These are phyloP conservation scores for Eucalyptus decipiens DNA, from an alignment of 345 rosid species.

Conservation along the genomic window DNA sequence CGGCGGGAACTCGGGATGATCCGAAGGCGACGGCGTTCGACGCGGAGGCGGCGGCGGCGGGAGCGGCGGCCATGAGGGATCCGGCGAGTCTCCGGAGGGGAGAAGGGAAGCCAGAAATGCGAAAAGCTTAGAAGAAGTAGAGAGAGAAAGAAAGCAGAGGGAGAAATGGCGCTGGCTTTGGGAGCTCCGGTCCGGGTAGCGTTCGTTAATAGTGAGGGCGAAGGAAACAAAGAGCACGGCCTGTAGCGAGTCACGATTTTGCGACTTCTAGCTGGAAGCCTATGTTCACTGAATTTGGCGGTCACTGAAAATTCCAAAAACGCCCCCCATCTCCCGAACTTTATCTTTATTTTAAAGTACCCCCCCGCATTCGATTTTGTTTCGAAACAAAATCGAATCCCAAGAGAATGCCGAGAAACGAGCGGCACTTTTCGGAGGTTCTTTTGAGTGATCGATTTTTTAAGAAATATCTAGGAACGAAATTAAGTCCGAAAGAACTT, in stretches of 20 bases:
- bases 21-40: conserved; percentile 38
- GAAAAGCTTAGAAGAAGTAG: background rate
- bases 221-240: background rate
- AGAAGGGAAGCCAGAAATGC: conserved; percentile 27
- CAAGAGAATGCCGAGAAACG: accelerated
- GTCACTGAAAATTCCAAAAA: background rate
- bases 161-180: background rate
- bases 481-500: background rate
- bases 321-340: background rate
- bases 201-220: background rate
- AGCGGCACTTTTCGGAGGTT: background rate
- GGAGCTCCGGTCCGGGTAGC: background rate
- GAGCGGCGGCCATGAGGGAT: conserved; percentile 50
- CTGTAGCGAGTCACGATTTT: background rate
- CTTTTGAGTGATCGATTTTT: background rate
- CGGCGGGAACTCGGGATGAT: conserved; percentile 17
- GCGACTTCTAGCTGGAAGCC: background rate
- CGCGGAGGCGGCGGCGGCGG: conserved; percentile 7
- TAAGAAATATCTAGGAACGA: background rate
- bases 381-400: background rate
- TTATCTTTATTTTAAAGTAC: background rate
- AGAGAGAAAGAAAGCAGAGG: background rate
- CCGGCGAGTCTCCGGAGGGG: conserved; percentile 7
- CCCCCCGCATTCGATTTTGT: background rate
- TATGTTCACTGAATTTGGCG: background rate